Percentiles rank a stretch among this genome's conserved stretches.
These are phyloP conservation scores for Alliaria petiolata DNA, from an alignment of 345 rosid genomes.

Conservation along the genomic window DNA sequence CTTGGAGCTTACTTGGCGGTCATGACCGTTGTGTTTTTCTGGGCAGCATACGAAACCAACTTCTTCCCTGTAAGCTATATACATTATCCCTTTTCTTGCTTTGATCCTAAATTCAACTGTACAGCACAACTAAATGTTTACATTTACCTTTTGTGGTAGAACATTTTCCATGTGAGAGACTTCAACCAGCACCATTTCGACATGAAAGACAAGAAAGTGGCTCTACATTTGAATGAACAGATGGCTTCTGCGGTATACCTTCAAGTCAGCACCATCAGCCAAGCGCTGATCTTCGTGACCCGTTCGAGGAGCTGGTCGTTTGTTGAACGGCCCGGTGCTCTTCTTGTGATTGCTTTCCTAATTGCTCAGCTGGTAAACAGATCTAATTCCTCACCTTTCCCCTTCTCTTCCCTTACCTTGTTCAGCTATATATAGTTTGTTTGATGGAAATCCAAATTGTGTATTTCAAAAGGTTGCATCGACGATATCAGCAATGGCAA, in stretches of 20 bases:
- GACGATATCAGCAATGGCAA: slow-evolving; percentile 49
- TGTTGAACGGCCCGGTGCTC: slow-evolving; percentile 53
- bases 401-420: not conserved
- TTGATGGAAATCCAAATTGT: not conserved
- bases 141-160: slow-evolving; percentile 21
- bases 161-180: slow-evolving; percentile 37
- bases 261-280: slow-evolving; percentile 70
- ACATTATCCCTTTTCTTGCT: not conserved
- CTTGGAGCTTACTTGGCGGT: slow-evolving; percentile 55
- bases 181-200: slow-evolving; percentile 39
- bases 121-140: not conserved
- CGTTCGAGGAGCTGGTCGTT: slow-evolving; percentile 64
- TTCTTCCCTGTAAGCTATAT: slow-evolving; percentile 43
- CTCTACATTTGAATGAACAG: slow-evolving; percentile 29
- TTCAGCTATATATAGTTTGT: not conserved
- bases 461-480: slow-evolving; percentile 58
- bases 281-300: slow-evolving; percentile 75
- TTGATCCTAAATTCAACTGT: not conserved
- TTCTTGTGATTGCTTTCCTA: slow-evolving; percentile 70
- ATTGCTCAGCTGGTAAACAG: slow-evolving; percentile 48
- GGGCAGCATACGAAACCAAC: slow-evolving; percentile 48
- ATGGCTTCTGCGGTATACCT: slow-evolving; percentile 55
- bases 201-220: slow-evolving; percentile 25
- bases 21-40: slow-evolving; percentile 58
- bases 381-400: not conserved